Base-by-base conservation (phyloP, 2,329 filamentous ascomycete species). In the Verticillium alfalfae region DNA sequence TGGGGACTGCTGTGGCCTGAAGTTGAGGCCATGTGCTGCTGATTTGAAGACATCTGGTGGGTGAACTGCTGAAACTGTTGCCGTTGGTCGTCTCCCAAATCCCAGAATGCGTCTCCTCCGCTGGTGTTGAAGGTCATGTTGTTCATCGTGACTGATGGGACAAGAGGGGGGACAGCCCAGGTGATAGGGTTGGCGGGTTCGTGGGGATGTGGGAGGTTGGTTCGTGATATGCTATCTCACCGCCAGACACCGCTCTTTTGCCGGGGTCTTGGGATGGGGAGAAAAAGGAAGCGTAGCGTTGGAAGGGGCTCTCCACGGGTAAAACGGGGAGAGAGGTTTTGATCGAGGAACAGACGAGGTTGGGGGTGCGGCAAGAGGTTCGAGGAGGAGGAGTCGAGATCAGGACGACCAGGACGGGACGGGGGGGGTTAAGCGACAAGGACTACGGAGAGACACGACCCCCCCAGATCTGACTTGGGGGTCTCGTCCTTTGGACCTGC, bases 51-150 rank as follows among this genome's bases (percentile, higher is more conserved):
- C 69, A 66, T 77, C 70, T 75, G 67, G 73, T 78, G 78, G 59
- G 77, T 79, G 74, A 78, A 79, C 66, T 81, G 79, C 70, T 84
- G 84, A 71, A 81, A 81, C 67, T 84, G 79, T 75, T 81, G 80
- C 16, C 45, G 18, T 34, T 59, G 58, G 9, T 58, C 68, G 76
- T 81, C 54, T 7, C 13, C 34, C 71, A 88, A 78, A 71, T 88
- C 85, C 71, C 88, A 72, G 71, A 88, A 80, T 72, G 79, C 83
- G 74, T 88, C 84, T 75, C 80, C 81, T 75, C 79, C 80, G 72
- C 79, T 78, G 72, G 77, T 71, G 75, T 82, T 82, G 78, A 84
- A 88, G 72, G 87, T 83, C 79, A 84, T 82, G 76, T 59, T 59
- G 58, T 81, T 82, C 85, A 80, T 79, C 71, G 72, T 79, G 62